Base-by-base conservation (phyloP, 2,329 filamentous ascomycete genomes). In the Venturia pyrina region DNA sequence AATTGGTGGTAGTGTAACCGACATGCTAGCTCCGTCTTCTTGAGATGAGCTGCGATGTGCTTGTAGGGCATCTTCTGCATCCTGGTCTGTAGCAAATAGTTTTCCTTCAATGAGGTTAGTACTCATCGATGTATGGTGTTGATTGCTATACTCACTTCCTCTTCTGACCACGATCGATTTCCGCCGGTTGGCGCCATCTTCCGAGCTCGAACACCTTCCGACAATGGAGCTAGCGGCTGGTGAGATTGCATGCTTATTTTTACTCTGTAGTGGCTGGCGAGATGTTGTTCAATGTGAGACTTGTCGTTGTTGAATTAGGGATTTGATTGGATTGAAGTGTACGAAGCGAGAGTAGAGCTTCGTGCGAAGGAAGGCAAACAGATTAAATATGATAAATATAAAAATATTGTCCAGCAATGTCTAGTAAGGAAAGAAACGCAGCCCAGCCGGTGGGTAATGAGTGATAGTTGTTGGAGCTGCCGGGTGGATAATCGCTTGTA, bases 1-100 rank as follows among this genome's bases (percentile, higher is more conserved):
- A 95, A 83, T 73, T 95, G 90, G 73, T 96, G 90, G 75, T 91
- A 93, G 77, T 95, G 91, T 68, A 96, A 84, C 69, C 91, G 90
- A 78, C 90, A 96, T 61, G 90, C 90, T 67, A 95, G 82, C 79
- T 95, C 90, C 0, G 90, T 95, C 81, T 95, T 96, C 78, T 92
- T 91, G 70, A 95, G 80, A 71, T 93, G 88, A 67, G 88, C 85
- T 67, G 90, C 90, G 74, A 95, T 95, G 75, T 93, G 89, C 82
- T 93, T 95, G 78, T 95, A 95, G 0, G 90, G 90, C 87, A 93
- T 91, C 79, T 93, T 93, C 73, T 93, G 89, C 72, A 90, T 85
- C 67, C 90, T 89, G 68, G 89, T 93, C 77, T 92, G 89, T 68
- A 95, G 83, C 65, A 95, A 87, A 75, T 93, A 95, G 66, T 87